These are phyloP conservation scores for Musa troglodytarum DNA, from an alignment of 176 grass and related monocot species.

Conservation along the genomic window DNA sequence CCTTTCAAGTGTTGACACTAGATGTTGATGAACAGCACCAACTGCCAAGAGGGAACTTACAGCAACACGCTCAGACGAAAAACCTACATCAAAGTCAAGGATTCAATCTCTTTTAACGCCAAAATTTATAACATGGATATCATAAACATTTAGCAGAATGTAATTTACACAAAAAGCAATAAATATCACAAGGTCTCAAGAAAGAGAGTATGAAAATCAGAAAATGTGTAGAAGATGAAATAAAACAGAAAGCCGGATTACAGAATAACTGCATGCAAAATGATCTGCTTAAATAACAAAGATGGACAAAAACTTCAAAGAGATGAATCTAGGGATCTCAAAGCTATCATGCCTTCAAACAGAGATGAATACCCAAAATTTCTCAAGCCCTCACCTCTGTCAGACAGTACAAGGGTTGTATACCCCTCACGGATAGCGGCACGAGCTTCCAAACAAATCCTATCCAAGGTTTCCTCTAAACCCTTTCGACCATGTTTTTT, in stretches of 20 bases:
- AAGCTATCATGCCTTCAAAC: neutral
- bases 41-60: conserved; percentile 92
- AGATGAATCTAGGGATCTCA: neutral
- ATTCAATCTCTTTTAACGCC: neutral
- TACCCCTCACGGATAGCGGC: conserved; percentile 70
- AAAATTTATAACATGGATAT: neutral
- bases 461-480: conserved; percentile 72
- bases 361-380: conserved; percentile 7
- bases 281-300: neutral
- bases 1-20: conserved; percentile 80
- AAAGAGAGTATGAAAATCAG: neutral
- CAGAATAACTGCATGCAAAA: neutral
- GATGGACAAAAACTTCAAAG: neutral
- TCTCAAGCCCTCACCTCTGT: conserved; percentile 60
- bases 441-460: conserved; percentile 76
- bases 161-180: neutral
- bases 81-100: conserved; percentile 34
- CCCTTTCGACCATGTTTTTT: conserved; percentile 67
- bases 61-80: conserved; percentile 71
- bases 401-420: conserved; percentile 86
- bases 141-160: neutral
- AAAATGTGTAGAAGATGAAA: neutral
- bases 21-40: conserved; percentile 96
- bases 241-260: neutral
- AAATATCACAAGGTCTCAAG: neutral